Evolutionary conservation across 2,329 filamentous ascomycete species (phyloP).

Genomic region (Aspergillus oerlinghausenensis): DNA sequence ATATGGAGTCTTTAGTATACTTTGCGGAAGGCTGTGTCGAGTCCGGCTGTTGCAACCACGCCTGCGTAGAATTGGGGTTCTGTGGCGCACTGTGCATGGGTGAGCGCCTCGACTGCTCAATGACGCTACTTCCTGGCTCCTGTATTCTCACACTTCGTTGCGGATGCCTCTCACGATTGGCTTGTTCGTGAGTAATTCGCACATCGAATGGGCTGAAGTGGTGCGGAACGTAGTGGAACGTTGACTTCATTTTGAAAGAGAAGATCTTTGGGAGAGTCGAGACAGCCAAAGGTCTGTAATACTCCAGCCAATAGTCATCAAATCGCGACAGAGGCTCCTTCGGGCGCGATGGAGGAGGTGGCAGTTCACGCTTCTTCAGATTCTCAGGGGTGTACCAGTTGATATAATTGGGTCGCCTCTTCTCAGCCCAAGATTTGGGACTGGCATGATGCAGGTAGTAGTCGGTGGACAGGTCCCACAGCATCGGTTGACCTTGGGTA

Average conservation of each 20-base stretch:
- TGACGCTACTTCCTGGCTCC: constrained; percentile 51
- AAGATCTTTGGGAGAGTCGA: constrained; percentile 92
- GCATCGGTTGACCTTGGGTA: constrained; percentile 79
- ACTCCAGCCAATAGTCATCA: constrained; percentile 97
- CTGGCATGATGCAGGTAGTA: constrained; percentile 93
- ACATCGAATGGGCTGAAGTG: constrained; percentile 77
- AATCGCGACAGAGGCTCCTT: constrained; percentile 50
- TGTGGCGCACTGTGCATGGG: constrained; percentile 9
- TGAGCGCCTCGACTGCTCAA: constrained; percentile 38
- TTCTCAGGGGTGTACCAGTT: constrained; percentile 78
- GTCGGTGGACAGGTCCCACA: constrained; percentile 93
- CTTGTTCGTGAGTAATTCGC: constrained; percentile 55
- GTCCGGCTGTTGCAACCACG: constrained; percentile 30
- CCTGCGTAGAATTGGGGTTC: constrained; percentile 17
- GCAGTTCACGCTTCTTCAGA: constrained; percentile 60
- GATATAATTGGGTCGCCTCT: constrained; percentile 68
- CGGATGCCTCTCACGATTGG: constrained; percentile 54
- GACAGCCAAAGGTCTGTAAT: constrained; percentile 82
- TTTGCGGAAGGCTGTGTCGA: constrained; percentile 35
- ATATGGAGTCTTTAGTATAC: constrained; percentile 55
- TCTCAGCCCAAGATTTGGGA: constrained; percentile 67
- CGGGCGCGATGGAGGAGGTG: constrained; percentile 37
- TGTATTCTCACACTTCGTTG: constrained; percentile 61
- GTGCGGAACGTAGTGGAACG: constrained; percentile 76
- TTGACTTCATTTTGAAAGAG: constrained; percentile 86